phyloP scores from a whole-genome alignment of 495 filamentous ascomycete genomes.

The Zalerion maritima region DNA sequence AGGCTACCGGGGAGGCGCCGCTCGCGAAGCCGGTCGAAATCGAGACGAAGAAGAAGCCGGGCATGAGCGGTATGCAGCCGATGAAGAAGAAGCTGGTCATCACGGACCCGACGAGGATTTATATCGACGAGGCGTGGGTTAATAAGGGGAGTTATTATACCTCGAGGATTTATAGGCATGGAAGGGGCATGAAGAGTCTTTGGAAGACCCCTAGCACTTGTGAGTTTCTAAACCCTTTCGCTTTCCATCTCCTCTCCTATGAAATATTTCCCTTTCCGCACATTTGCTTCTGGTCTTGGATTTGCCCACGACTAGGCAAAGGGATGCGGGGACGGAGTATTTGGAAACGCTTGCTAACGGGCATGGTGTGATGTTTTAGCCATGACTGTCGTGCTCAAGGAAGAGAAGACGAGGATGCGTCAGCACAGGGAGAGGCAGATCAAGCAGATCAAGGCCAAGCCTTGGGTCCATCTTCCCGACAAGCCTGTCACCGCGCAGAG shows the following conservation, averaged over 20 bases:
- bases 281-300: not conserved
- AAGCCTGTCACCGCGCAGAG: slow-evolving; percentile 61
- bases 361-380: slow-evolving; percentile 35
- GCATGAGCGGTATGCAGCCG: slow-evolving; percentile 49
- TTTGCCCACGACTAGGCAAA: too few species aligned
- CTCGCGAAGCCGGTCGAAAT: slow-evolving; percentile 23
- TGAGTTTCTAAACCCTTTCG: slow-evolving; percentile 26
- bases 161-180: slow-evolving; percentile 43
- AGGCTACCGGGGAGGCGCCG: slow-evolving; percentile 11
- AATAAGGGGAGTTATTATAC: slow-evolving; percentile 49
- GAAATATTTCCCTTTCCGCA: not conserved
- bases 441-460: slow-evolving; percentile 51
- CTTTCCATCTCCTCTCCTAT: slow-evolving; percentile 1
- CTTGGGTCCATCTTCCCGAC: slow-evolving; percentile 79
- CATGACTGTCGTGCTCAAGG: slow-evolving; percentile 76
- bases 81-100: slow-evolving; percentile 49
- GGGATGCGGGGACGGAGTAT: too few species aligned
- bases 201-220: slow-evolving; percentile 55
- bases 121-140: slow-evolving; percentile 86
- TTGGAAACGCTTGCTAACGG: too few species aligned
- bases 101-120: slow-evolving; percentile 57
- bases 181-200: slow-evolving; percentile 46
- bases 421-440: slow-evolving; percentile 60
- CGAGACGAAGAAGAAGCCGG: slow-evolving; percentile 41
- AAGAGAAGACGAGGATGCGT: slow-evolving; percentile 75